Conservation (phyloP, 768 basidiomycete species). For the Agaricus subrufescens region DNA sequence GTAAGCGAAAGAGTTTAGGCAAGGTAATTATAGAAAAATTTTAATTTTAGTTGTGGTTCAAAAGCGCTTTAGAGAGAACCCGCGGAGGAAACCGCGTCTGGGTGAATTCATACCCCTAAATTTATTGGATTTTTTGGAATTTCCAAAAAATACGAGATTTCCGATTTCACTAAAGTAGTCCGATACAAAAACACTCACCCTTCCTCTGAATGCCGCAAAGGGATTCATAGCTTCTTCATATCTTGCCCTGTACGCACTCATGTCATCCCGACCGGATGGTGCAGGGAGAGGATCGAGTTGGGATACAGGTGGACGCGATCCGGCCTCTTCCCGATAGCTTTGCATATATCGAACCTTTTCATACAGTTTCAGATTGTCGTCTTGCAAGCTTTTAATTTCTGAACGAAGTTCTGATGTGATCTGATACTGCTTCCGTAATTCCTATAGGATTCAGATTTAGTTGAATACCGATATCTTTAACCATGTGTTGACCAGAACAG, state of each 20-base stretch:
- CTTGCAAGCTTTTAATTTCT: constrained; percentile 88
- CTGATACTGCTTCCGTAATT: constrained; percentile 93
- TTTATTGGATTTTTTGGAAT: not conserved
- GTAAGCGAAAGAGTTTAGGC: not conserved
- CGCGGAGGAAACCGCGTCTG: not conserved
- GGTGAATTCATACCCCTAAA: not conserved
- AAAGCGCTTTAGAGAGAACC: no score
- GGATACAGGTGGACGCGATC: constrained; percentile 44
- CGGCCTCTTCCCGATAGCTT: constrained; percentile 80
- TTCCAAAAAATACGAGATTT: not conserved
- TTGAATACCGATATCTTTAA: not conserved
- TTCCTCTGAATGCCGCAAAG: constrained; percentile 93
- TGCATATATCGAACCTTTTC: constrained; percentile 99
- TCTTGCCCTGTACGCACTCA: constrained; percentile 84
- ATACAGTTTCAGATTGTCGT: constrained; percentile 95
- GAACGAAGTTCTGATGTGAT: constrained; percentile 89
- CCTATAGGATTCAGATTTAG: constrained; percentile 38
- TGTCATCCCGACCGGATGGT: constrained; percentile 54
- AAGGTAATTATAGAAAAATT: no score
- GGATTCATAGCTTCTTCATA: constrained; percentile 99
- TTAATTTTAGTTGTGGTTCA: no score
- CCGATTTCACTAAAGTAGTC: not conserved
- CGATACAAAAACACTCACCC: constrained; percentile 51
- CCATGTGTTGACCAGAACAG: not conserved
- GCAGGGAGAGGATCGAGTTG: constrained; percentile 67